Base-by-base conservation (phyloP, 345 rosid species). In the Punica granatum region DNA sequence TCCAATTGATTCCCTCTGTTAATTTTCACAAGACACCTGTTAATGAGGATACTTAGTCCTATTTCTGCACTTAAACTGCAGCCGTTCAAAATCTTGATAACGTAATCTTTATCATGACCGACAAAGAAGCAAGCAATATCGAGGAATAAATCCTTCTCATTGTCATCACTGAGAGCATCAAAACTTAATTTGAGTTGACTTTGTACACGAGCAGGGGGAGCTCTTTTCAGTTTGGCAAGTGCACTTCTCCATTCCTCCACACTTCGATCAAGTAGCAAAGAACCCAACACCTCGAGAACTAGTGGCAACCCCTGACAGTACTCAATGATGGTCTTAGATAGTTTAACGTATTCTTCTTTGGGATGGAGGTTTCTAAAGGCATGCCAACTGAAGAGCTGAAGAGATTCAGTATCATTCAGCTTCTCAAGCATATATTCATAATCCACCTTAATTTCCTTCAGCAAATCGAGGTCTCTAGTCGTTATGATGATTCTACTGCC, bases 101-200 rank as follows among this genome's bases (percentile, higher is more conserved):
- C 64, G 9, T n/a, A 16, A 5, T 54, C 15, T 25, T 6, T 35
- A 1, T 19, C 44, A 31, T 13, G 1, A 2, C 68, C 64, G 7
- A 37, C 35, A 28, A 66, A 66, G 62, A 72, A 58, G 51, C 71
- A 72, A 0, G 70, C 70, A 25, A 73, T 48, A 12, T 73, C 67
- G 1, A 72, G 66, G 33, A 72, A 67, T 3, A 65, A 33, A 26
- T 60, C 35, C 67, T 72, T 66, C 37, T 35, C 49, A 30, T 25
- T 1, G 0, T 46, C 48, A 0, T 56, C 19, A 1, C n/a, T n/a
- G n/a, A 72, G 48, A 34, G 49, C 66, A 36, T 67, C 31, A 15
- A 16, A 72, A 34, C 75, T 60, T 16, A 67, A 36, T 37, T 53
- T 48, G 0, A 73, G 28, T 23, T 35, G 25, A 0, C 63, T 33